Evolutionary conservation across 2,329 filamentous ascomycete genomes (phyloP).

Genomic region (Neopestalotiopsis sp.): DNA sequence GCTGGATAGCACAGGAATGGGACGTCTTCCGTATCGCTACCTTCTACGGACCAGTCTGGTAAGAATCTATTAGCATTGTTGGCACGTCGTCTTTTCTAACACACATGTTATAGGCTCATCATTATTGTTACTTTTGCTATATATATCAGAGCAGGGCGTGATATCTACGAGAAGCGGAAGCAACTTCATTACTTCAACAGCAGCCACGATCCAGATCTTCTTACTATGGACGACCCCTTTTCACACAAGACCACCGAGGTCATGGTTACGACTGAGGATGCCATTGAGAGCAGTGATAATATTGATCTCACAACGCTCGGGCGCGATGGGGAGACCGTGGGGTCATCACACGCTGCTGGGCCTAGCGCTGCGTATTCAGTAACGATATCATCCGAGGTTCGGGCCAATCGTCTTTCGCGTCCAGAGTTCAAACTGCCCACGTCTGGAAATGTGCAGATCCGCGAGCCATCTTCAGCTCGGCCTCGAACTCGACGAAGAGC

Average conservation of each 20-base stretch:
- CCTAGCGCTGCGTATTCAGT: constrained; percentile 51
- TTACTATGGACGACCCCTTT: constrained; percentile 49
- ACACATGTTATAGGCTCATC: constrained; percentile 52
- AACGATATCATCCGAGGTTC: constrained; percentile 49
- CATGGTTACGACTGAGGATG: constrained; percentile 61
- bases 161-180: constrained; percentile 70
- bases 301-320: constrained; percentile 41
- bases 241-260: constrained; percentile 67
- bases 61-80: constrained; percentile 25
- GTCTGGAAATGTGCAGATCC: constrained; percentile 28
- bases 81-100: not conserved
- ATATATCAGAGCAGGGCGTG: constrained; percentile 68
- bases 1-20: constrained; percentile 73
- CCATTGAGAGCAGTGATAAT: constrained; percentile 30
- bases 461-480: constrained; percentile 18
- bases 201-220: constrained; percentile 46
- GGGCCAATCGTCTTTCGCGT: constrained; percentile 27
- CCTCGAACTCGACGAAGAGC: constrained; percentile 29
- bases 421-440: constrained; percentile 34
- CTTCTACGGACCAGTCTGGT: constrained; percentile 79
- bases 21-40: constrained; percentile 74
- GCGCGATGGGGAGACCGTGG: constrained; percentile 27
- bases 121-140: constrained; percentile 68
- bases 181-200: constrained; percentile 62
- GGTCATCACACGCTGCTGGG: constrained; percentile 11